These are phyloP conservation scores for Ligustrum vulgare DNA, from an alignment of 257 asterid species.

Conservation along the genomic window DNA sequence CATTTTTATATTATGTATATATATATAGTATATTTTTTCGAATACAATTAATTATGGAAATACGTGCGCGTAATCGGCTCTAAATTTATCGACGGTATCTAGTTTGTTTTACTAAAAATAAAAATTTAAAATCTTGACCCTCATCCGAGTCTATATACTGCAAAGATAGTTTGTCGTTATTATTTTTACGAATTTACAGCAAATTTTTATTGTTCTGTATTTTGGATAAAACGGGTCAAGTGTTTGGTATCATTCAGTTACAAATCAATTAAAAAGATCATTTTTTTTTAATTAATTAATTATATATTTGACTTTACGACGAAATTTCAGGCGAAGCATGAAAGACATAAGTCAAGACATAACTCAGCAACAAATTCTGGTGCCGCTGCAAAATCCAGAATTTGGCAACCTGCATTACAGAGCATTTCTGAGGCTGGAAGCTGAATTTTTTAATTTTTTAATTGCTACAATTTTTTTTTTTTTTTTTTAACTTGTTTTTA, in stretches of 20 bases:
- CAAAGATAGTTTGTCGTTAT: too few relatives aligned
- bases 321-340: constrained; percentile 56
- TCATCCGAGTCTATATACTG: too few relatives aligned
- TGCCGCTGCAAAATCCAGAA: constrained; percentile 42
- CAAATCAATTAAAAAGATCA: too few relatives aligned
- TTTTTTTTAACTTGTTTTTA: background rate
- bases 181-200: too few relatives aligned
- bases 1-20: too few relatives aligned
- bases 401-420: constrained; percentile 82
- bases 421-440: constrained; percentile 84
- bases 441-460: constrained; percentile 28
- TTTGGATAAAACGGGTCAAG: too few relatives aligned
- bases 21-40: background rate
- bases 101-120: too few relatives aligned
- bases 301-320: background rate
- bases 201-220: too few relatives aligned
- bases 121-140: too few relatives aligned
- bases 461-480: background rate
- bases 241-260: too few relatives aligned
- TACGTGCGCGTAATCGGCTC: too few relatives aligned
- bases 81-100: background rate
- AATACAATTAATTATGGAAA: too few relatives aligned
- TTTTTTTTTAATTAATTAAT: background rate
- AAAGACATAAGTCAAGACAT: constrained; percentile 52
- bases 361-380: constrained; percentile 39